Percentiles rank a stretch among this genome's conserved stretches.
phyloP scores from a whole-genome alignment of 2,329 filamentous ascomycete genomes.

The Penicillium janthinellum region DNA sequence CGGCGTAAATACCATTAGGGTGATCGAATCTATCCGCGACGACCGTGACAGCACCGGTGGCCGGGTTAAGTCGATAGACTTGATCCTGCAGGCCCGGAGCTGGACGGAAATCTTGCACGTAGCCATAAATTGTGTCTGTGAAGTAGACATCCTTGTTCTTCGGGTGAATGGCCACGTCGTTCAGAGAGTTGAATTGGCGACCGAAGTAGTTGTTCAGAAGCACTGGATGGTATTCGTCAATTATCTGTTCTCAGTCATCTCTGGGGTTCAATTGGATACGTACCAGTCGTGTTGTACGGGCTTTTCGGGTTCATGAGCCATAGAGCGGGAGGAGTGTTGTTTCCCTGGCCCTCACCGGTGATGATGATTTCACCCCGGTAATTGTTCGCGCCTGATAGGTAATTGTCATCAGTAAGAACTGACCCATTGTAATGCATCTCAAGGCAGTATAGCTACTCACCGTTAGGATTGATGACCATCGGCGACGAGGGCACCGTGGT shows the following conservation, averaged over 20 bases:
- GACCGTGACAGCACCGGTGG: background rate
- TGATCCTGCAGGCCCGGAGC: constrained; percentile 21
- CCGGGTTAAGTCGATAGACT: constrained; percentile 21
- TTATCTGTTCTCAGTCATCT: background rate
- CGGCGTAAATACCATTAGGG: background rate
- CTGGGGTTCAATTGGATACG: background rate
- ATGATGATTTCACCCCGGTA: constrained; percentile 1
- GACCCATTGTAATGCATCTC: background rate
- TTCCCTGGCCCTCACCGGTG: constrained; percentile 20
- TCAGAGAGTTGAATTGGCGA: constrained; percentile 24
- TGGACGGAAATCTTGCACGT: constrained; percentile 24
- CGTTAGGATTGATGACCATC: constrained; percentile 2
- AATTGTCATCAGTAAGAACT: background rate
- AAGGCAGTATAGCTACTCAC: background rate
- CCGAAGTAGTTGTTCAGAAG: constrained; percentile 27
- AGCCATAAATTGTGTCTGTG: constrained; percentile 24
- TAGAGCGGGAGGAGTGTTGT: constrained; percentile 18
- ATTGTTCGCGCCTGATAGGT: background rate
- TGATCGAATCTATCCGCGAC: constrained; percentile 2
- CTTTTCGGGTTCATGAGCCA: constrained; percentile 22
- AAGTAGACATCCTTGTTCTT: constrained; percentile 24
- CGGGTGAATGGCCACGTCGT: constrained; percentile 22
- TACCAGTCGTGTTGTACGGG: constrained; percentile 22
- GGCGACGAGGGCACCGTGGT: background rate
- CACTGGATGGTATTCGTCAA: constrained; percentile 5